phyloP scores from a whole-genome alignment of 2,329 filamentous ascomycete genomes.

The Apiospora kogelbergensis region DNA sequence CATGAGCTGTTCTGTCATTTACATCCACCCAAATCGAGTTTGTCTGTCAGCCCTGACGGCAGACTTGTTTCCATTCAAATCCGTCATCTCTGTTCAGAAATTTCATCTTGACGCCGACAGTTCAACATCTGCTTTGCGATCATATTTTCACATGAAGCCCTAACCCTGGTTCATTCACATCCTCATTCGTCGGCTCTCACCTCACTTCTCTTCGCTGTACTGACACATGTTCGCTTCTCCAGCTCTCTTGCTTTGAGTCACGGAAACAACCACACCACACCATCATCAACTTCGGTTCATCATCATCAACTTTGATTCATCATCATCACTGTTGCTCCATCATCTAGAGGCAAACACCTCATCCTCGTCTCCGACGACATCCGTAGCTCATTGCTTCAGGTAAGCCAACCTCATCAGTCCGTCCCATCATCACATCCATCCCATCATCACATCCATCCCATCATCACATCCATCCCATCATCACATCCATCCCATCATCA shows the following conservation, averaged over 20 bases:
- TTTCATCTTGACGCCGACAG: too few species aligned
- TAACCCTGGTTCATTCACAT: too few species aligned
- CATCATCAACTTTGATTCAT: too few species aligned
- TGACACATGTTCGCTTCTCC: not conserved
- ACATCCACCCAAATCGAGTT: not conserved
- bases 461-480: not conserved
- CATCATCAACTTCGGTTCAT: not conserved
- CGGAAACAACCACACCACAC: not conserved
- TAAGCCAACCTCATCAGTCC: not conserved
- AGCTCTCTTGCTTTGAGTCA: not conserved
- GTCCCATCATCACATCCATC: not conserved
- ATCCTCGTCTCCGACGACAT: not conserved
- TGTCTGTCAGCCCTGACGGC: too few species aligned
- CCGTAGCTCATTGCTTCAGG: not conserved
- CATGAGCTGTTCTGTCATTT: not conserved
- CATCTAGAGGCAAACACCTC: not conserved
- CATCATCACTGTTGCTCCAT: not conserved
- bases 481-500: not conserved
- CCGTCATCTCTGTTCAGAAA: too few species aligned
- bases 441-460: not conserved
- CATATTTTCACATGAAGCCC: too few species aligned
- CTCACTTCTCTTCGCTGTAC: not conserved
- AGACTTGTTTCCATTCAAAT: too few species aligned
- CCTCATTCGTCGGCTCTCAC: too few species aligned
- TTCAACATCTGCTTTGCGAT: too few species aligned